Evolutionary conservation across 305 asterid genomes (phyloP), one percentile per base, ranked within the genome.

Genomic region (Striga hermonthica): DNA sequence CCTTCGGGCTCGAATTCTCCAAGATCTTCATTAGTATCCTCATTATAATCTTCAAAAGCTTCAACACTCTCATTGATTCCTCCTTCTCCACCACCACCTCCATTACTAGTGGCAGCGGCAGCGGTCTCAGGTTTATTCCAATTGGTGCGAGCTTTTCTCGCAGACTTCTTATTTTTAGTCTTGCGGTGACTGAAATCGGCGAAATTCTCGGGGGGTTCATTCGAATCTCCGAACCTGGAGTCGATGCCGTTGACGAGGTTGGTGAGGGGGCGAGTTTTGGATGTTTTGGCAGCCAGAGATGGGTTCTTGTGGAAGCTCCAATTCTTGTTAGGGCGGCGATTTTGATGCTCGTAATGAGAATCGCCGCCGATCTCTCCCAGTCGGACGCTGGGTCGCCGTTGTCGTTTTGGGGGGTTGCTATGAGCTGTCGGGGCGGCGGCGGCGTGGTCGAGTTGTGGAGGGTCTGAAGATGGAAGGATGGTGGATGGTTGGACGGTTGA

Each of bases 361-460:
- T 86, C 88, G 36, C 82, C 91, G n/a, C 98, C 97, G 86, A 92
- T 92, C 84, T 92, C 98, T 35, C 98, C 98, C 52, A 92, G 79
- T 52, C 98, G 88, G 68, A 92, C 96, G 76, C 98, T 92, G 65
- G 98, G 98, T 12, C 98, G 89, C 73, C 98, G 96, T 80, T 87
- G 98, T 8, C 98, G 86, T 67, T 92, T 92, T 12, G 98, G 84
- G 44, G 86, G 95, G 37, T 88, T 74, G 41, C 83, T 35, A 70
- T 69, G 9, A 64, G 79, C 58, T 57, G 79, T 53, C 44, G 80
- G 53, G 67, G 72, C 34, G 67, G 72, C 34, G 47, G 83, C 9
- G 36, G 72, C 9, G 58, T 50, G 71, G 52, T 81, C 89, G 44
- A 77, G n/a, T 22, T 85, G 83, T 16, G 81, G 80, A 4, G 79